These are phyloP conservation scores for Spinacia oleracea DNA, from an alignment of 179 eudicot species.

Conservation along the genomic window DNA sequence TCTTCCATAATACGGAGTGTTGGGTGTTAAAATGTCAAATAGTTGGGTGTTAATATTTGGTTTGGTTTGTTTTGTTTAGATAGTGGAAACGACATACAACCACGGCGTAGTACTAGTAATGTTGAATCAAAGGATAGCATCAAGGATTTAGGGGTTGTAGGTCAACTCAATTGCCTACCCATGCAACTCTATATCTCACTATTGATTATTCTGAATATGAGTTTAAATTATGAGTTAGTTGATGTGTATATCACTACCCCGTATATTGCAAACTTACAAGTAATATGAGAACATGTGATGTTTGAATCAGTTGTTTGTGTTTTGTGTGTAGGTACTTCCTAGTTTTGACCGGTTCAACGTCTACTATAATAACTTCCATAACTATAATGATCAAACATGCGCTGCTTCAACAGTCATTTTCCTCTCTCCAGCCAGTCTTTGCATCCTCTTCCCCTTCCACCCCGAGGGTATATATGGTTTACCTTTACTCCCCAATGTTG, in stretches of 20 bases:
- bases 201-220: too few relatives aligned
- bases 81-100: neutral
- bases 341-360: neutral
- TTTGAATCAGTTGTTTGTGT: neutral
- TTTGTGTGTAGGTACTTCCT: neutral
- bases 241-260: too few relatives aligned
- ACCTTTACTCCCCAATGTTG: neutral
- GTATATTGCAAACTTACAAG: too few relatives aligned
- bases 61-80: neutral
- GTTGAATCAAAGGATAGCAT: too few relatives aligned
- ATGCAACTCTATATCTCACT: too few relatives aligned
- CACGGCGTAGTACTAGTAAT: neutral
- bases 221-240: neutral
- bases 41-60: too few relatives aligned
- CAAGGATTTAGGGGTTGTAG: too few relatives aligned
- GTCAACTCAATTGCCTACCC: too few relatives aligned
- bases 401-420: conserved; percentile 46
- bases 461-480: conserved; percentile 43
- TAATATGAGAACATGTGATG: neutral
- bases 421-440: conserved; percentile 38
- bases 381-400: conserved; percentile 34
- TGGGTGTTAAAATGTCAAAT: too few relatives aligned
- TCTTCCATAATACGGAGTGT: too few relatives aligned
- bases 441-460: conserved; percentile 58
- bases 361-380: neutral